Conservation (phyloP, 345 rosid species). For the Syzygium oleosum region DNA sequence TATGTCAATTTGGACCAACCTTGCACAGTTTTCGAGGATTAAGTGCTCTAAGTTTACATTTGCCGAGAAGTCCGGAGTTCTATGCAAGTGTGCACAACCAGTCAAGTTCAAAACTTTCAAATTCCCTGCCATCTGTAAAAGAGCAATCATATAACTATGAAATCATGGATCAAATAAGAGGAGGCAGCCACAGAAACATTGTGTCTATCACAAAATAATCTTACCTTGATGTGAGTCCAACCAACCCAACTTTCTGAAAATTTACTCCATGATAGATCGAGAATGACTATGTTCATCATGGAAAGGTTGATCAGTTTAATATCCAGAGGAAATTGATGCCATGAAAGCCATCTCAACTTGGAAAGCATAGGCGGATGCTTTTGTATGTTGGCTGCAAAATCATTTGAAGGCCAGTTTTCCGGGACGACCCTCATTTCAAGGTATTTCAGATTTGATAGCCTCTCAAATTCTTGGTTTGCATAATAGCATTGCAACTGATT, state of each 20-base stretch:
- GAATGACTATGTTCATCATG: not conserved
- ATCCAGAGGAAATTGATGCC: not conserved
- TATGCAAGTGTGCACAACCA: not conserved
- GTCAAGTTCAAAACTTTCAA: slow-evolving; percentile 3
- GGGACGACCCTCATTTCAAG: not conserved
- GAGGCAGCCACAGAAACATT: not conserved
- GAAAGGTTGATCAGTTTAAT: not conserved
- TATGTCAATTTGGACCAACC: not conserved
- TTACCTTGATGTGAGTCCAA: slow-evolving; percentile 1
- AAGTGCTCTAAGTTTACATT: not conserved
- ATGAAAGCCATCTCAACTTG: not conserved
- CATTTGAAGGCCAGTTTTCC: no score
- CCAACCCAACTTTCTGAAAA: not conserved
- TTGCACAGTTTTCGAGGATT: not conserved
- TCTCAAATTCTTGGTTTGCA: not conserved
- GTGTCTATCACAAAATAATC: no score
- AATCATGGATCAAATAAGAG: not conserved
- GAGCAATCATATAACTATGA: not conserved
- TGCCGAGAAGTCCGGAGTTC: not conserved
- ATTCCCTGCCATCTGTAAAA: not conserved
- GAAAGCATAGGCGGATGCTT: not conserved
- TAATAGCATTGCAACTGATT: not conserved
- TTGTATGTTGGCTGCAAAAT: not conserved
- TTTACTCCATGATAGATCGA: slow-evolving; percentile 5
- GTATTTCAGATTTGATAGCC: not conserved